Evolutionary conservation across 192 early-diverging fungal species (phyloP).

Genomic region (Physocladia obscura): DNA sequence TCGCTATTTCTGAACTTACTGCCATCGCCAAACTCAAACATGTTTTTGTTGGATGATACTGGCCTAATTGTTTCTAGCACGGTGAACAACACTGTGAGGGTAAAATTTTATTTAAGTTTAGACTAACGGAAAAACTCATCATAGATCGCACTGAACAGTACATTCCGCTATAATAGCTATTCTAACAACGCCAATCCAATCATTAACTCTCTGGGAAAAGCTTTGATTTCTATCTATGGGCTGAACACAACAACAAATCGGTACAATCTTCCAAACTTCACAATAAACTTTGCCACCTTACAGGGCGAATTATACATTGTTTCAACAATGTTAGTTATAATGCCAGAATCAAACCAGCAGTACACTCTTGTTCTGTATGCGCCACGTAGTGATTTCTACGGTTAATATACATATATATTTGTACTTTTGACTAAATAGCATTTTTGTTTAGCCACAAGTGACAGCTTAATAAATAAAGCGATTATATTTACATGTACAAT

Average conservation of each 20-base stretch:
- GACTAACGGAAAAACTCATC: background rate
- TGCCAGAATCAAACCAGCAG: background rate
- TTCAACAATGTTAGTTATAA: background rate
- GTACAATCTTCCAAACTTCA: background rate
- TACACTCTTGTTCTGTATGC: background rate
- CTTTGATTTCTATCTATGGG: background rate
- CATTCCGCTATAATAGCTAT: background rate
- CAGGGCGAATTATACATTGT: background rate
- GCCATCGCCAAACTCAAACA: background rate
- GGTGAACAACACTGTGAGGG: background rate
- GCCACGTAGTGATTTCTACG: background rate
- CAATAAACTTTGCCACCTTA: background rate
- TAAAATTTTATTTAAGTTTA: background rate
- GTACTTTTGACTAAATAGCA: background rate
- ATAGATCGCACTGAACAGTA: background rate
- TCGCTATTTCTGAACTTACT: background rate
- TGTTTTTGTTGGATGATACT: background rate
- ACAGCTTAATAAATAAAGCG: background rate
- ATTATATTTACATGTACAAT: background rate
- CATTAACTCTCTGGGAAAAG: background rate
- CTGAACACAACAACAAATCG: background rate
- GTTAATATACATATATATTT: background rate
- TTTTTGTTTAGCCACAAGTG: background rate
- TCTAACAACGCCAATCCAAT: background rate
- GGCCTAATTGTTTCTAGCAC: background rate